phyloP scores from a whole-genome alignment of 805 yeast genomes.

The Schwanniomyces polymorphus region DNA sequence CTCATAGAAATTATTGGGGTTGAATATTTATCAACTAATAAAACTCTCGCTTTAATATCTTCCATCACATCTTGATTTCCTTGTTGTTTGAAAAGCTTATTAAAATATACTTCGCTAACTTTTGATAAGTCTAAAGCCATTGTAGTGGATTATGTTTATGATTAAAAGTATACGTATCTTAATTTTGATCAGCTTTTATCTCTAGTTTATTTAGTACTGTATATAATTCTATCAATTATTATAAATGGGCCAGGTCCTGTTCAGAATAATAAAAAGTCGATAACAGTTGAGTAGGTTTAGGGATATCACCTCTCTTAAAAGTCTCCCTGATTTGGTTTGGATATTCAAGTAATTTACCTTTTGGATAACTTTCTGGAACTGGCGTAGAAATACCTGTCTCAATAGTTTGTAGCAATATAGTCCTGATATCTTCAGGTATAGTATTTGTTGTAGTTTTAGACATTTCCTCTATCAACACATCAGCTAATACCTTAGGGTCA shows the following conservation, averaged over 20 bases:
- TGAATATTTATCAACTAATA: constrained; percentile 77
- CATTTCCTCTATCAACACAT: constrained; percentile 1
- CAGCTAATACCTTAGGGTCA: constrained; percentile 6
- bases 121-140: constrained; percentile 28
- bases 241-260: constrained; percentile 18
- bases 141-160: background rate
- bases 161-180: background rate
- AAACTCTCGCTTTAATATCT: constrained; percentile 57
- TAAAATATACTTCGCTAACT: constrained; percentile 30
- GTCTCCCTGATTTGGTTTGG: constrained; percentile 57
- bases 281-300: constrained; percentile 47
- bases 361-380: constrained; percentile 44
- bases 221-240: constrained; percentile 4
- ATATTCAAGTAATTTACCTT: constrained; percentile 46
- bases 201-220: constrained; percentile 1
- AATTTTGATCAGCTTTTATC: background rate
- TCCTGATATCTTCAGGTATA: background rate
- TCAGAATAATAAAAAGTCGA: constrained; percentile 23
- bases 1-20: constrained; percentile 85
- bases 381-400: constrained; percentile 19
- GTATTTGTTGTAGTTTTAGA: background rate
- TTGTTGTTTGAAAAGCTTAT: constrained; percentile 23
- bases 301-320: constrained; percentile 57
- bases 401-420: constrained; percentile 9
- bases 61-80: constrained; percentile 13